Conservation (phyloP, 257 asterid genomes). For the Scutellaria minor region DNA sequence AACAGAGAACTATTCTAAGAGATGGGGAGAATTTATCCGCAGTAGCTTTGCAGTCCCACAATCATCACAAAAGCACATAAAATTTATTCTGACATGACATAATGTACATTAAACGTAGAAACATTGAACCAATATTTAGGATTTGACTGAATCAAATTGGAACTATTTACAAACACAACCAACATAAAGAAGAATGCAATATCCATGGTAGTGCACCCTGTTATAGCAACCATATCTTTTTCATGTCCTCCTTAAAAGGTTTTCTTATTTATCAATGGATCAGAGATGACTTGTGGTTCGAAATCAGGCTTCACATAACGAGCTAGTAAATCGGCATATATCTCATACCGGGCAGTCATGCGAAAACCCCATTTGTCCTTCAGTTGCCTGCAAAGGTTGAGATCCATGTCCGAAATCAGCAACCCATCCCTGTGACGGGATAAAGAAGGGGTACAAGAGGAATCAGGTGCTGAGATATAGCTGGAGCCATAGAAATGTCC, state of each 20-base stretch:
- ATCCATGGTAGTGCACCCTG: conserved; percentile 20
- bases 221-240: conserved; percentile 15
- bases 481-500: conserved; percentile 98
- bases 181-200: conserved; percentile 22
- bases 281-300: conserved; percentile 82
- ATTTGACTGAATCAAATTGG: background rate
- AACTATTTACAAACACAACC: conserved; percentile 36
- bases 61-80: background rate
- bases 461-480: conserved; percentile 84
- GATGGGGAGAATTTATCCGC: too few relatives aligned
- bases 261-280: conserved; percentile 69
- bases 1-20: too few relatives aligned
- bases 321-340: conserved; percentile 66
- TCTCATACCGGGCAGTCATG: conserved; percentile 90
- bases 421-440: conserved; percentile 79
- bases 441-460: conserved; percentile 89
- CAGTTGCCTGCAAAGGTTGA: conserved; percentile 83
- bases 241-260: conserved; percentile 28
- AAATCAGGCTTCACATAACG: conserved; percentile 78
- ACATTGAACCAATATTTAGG: conserved; percentile 1
- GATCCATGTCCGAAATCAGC: conserved; percentile 82
- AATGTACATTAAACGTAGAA: too few relatives aligned
- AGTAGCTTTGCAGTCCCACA: background rate
- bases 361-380: conserved; percentile 98
- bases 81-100: too few relatives aligned